Base-by-base conservation (phyloP, 2,329 filamentous ascomycete species). In the Colletotrichum lindemuthianum region DNA sequence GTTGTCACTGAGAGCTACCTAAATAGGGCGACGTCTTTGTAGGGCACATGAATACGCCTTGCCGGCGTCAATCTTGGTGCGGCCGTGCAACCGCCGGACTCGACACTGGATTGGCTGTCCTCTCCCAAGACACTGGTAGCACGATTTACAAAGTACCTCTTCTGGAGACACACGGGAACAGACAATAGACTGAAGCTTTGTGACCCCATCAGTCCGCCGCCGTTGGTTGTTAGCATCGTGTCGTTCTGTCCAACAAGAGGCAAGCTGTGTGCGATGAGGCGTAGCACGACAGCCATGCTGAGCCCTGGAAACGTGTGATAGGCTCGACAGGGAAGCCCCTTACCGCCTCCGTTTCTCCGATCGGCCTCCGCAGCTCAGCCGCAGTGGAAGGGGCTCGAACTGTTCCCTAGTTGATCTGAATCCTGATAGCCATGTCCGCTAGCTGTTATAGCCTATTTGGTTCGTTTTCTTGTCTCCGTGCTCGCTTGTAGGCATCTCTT, bases 221-320 rank as follows among this genome's bases (percentile, higher is more conserved):
- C 24, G 24, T 24, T 24, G 24, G 24, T 24, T 4, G 24, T 41
- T 41, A 43, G 43, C 13, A 45, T 15, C 32, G 16, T 8, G 16
- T 24, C 33, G 7, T 44, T 8, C 13, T 32, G 55, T 50, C 32
- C 45, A 44, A 58, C 45, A 24, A 40, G 34, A 11, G 13, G 34
- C 40, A 58, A 58, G 37, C 45, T 24, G 50, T 44, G 55, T 32
- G 37, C 24, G 47, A 24, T 37, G 51, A 61, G 63, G 63, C 63
- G 58, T 61, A 65, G 63, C 51, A 61, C 58, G 44, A 43, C 24
- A 54, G 53, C 53, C 59, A 49, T 64, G 63, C 63, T 66, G 47
- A 63, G 59, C 59, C 53, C 39, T 37, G 10, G 37, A 24, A 33
- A 32, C 63, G 24, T 59, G 40, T 44, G 48, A 59, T 64, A 64